Percentiles rank a stretch among this genome's conserved stretches.
Evolutionary conservation across 2,329 filamentous ascomycete species (phyloP).

Genomic region (Neophaeococcomyces mojaviensis): DNA sequence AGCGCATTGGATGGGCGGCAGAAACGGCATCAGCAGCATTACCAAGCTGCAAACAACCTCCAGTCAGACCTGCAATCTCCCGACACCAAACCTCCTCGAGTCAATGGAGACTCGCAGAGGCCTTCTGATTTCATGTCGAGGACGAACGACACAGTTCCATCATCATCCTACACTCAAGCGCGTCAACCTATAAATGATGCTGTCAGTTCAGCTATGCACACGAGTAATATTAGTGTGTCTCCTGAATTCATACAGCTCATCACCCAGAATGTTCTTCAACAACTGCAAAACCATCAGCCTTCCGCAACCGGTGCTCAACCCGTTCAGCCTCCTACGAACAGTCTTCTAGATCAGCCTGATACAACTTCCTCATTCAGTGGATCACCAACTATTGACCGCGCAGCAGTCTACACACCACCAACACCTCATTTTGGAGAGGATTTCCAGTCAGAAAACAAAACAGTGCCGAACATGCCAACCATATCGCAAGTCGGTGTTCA

Average conservation of each 20-base stretch:
- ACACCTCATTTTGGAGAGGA: constrained; percentile 37
- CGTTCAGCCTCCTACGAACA: constrained; percentile 3
- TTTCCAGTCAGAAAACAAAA: neutral
- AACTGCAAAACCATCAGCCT: constrained; percentile 44
- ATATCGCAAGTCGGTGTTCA: constrained; percentile 9
- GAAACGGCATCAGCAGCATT: neutral
- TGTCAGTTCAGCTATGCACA: constrained; percentile 48
- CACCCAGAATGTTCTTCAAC: constrained; percentile 49
- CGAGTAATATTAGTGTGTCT: constrained; percentile 35
- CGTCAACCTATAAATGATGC: constrained; percentile 49
- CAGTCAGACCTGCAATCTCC: neutral
- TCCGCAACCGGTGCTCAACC: constrained; percentile 26
- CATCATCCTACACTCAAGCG: constrained; percentile 19
- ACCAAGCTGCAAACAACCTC: neutral
- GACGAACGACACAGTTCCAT: constrained; percentile 10
- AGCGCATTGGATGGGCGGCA: neutral
- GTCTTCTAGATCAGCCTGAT: constrained; percentile 4
- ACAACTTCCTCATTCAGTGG: constrained; percentile 37
- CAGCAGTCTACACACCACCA: constrained; percentile 48
- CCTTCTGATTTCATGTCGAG: constrained; percentile 15
- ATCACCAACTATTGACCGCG: constrained; percentile 34
- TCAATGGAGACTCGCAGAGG: constrained; percentile 12
- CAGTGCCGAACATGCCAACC: constrained; percentile 19
- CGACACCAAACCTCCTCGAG: constrained; percentile 6
- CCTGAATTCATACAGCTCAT: constrained; percentile 54